Evolutionary conservation across 2,329 filamentous ascomycete genomes (phyloP), one percentile per base, ranked within the genome.

Genomic region (Xylariaceae sp.): DNA sequence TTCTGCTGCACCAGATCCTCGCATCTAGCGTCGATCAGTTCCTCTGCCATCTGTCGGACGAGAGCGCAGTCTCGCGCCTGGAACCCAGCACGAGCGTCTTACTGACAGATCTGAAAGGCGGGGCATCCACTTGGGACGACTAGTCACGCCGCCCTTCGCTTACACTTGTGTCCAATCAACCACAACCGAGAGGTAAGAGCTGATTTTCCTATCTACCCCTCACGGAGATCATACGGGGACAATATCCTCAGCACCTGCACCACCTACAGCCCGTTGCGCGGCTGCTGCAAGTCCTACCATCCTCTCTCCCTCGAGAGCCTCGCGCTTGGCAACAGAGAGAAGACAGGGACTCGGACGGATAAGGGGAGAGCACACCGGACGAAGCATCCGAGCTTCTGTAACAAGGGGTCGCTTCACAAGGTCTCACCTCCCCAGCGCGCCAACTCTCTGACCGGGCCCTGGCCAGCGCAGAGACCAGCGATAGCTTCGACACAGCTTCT

Each of bases 161-260:
- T 12, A n/a, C n/a, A 26, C 24, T 12, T 26, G 24, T 14, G 15
- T 14, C 24, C 24, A 26, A 26, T 14, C 24, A 7, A 26, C 5
- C n/a, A 26, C 24, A 6, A 26, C 24, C 24, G 12, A 11, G 15
- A 12, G 32, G 42, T 47, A 41, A 40, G 40, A 32, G 33, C 36
- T 33, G 25, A 22, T 28, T 31, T 36, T 45, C 36, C 36, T 29
- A 18, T 29, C 15, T 32, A 38, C 37, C 42, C 42, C 37, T 41
- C 36, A 33, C 37, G 49, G 39, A 49, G 44, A 55, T 53, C 50
- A 53, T 38, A 40, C 38, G 41, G 29, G 31, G 27, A 37, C 31
- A 32, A 29, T 33, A 28, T 30, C 32, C 31, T 38, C 25, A 28
- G 33, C 32, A n/a, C n/a, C n/a, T n/a, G n/a, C n/a, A n/a, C n/a